Conservation (phyloP, 176 grass and related monocot genomes). For the Aegilops sharonensis region DNA sequence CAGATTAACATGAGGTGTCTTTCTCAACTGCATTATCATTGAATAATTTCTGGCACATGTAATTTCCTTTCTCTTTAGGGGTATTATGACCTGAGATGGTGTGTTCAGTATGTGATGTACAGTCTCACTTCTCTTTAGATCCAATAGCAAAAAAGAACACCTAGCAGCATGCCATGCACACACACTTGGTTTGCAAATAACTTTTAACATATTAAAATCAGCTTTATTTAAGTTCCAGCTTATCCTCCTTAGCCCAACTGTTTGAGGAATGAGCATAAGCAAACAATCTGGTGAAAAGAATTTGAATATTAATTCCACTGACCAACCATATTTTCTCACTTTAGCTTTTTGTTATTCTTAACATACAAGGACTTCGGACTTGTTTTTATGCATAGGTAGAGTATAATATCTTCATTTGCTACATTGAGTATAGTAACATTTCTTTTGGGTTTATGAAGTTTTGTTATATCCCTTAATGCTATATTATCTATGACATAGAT, state of each 20-base stretch:
- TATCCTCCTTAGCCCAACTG: background rate
- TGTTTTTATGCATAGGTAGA: background rate
- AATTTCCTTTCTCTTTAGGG: background rate
- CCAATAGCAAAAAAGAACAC: background rate
- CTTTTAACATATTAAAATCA: background rate
- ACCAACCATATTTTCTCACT: background rate
- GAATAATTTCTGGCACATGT: background rate
- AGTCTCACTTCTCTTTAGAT: background rate
- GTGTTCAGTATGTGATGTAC: background rate
- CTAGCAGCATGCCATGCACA: background rate
- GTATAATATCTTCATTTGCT: background rate
- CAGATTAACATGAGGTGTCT: background rate
- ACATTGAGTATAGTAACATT: background rate
- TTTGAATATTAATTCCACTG: background rate
- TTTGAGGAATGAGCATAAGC: background rate
- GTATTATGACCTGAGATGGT: background rate
- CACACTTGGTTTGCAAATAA: background rate
- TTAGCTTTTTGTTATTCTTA: background rate
- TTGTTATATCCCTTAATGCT: constrained; percentile 12
- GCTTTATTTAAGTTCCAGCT: background rate
- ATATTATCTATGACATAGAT: constrained; percentile 52
- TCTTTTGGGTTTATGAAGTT: background rate
- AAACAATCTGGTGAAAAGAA: background rate
- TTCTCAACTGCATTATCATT: background rate
- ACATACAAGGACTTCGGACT: background rate